Base-by-base conservation (phyloP, 2,329 filamentous ascomycete species). In the Nemania sp. region DNA sequence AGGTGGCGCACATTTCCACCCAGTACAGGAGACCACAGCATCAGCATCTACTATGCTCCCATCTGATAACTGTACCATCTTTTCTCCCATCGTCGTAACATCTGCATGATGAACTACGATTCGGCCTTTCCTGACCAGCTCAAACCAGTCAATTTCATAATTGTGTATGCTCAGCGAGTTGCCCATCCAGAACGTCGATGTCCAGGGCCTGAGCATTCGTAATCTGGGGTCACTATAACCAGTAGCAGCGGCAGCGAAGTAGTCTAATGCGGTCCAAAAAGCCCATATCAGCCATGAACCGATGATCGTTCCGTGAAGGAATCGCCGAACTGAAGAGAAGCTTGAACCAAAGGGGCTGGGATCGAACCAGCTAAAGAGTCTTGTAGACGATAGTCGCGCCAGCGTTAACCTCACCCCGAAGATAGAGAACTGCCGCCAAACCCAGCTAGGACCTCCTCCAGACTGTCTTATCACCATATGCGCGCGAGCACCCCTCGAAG, bases 101-200 rank as follows among this genome's bases (percentile, higher is more conserved):
- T 48, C 46, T 11, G 54, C 54, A 44, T 50, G 37, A 36, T 57
- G 46, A 12, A 50, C 31, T 23, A 57, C 24, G 14, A 54, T 36
- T n/a, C 20, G 23, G 4, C 50, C 54, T 3, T 31, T 43, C 41
- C 46, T 46, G 3, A 48, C 50, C n/a, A 54, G 20, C 4, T 49
- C 50, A 15, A 57, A 48, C 54, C 54, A 57, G 17, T 54, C 54
- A 12, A 42, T 57, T 12, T 47, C 50, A 37, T 57, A 57, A 23
- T 54, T 57, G 36, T 54, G 54, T 36, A 54, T 48, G 11, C 54
- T 49, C n/a, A 54, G 23, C n/a, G 54, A 57, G 26, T 57, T 54
- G 5, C 50, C 54, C 46, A 54, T 57, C 54, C 50, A 57, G 42
- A 54, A 54, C 8, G 45, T 48, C 14, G 54, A 54, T 22, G 46